Base-by-base conservation (phyloP, 1,284 basidiomycete genomes). In the Heterobasidion irregulare region DNA sequence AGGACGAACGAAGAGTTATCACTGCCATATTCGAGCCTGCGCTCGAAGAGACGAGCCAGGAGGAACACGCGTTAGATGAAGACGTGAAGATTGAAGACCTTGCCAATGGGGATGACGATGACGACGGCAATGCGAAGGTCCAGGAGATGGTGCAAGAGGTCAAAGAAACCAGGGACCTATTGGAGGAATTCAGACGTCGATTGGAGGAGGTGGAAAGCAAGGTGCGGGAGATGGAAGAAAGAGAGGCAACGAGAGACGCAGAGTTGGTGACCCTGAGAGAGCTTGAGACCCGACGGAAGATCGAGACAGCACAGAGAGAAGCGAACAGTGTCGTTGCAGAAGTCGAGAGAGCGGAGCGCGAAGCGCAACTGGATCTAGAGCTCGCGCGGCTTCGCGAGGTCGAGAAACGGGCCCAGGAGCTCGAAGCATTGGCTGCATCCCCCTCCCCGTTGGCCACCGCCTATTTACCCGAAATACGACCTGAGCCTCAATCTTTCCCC, bases 1-100 rank as follows among this genome's bases (percentile, higher is more conserved):
- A 60, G 56, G 55, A 61, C 53, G 56, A 59, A 57, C 49, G 59
- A 58, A 53, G 16, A 15, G 58, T 56, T n/a, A 67, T 68, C 53
- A 61, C 66, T 41, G 58, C 66, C 45, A 61, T 69, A 53, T 64
- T 70, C 47, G 66, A 67, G 8, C 66, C 69, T 13, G 66, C 71
- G 44, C 71, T 70, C 56, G 53, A 64, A 2, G 38, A 33, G 8
- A 64, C 65, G 4, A 26, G 3, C 26, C 26, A 26, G 26, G 26
- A 26, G 26, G 26, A 26, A 26, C 33, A 50, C 2, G 56, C 51
- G 18, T 59, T 8, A 19, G 15, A 9, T 49, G 32, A 10, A 2
- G 15, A 26, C 18, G 16, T 19, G 41, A 44, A 13, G 41, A 3
- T 16, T 44, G 41, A 13, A 13, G 13, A 4, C 4, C 3, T 16